Evolutionary conservation across 2,329 filamentous ascomycete species (phyloP).

Genomic region (Aspergillus sp.): DNA sequence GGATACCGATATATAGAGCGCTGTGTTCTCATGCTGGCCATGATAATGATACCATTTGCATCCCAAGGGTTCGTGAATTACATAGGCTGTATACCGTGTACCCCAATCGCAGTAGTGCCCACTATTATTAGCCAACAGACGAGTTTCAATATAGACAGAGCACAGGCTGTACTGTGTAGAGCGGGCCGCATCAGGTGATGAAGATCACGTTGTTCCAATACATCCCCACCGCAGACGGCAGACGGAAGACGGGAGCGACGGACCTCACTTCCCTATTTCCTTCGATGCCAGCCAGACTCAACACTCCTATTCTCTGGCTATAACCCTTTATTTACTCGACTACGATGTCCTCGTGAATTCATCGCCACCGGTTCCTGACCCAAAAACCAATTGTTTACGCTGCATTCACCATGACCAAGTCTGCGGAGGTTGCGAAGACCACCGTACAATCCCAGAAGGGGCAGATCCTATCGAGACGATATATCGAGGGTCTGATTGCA

Average conservation of each 20-base stretch:
- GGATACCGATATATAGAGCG: no score
- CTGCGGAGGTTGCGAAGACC: constrained; percentile 1
- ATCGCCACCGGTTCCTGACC: not conserved
- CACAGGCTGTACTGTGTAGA: not conserved
- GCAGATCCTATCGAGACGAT: constrained; percentile 50
- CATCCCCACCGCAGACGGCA: not conserved
- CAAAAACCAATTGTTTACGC: not conserved
- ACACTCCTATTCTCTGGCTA: not conserved
- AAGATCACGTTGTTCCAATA: constrained; percentile 4
- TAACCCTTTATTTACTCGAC: not conserved
- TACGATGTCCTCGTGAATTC: not conserved
- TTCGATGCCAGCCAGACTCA: not conserved
- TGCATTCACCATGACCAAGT: constrained; percentile 15
- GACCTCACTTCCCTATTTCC: not conserved
- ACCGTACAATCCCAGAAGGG: constrained; percentile 35
- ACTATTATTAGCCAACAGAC: no score
- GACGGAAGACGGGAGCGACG: not conserved
- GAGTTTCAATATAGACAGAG: no score
- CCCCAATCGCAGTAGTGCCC: no score
- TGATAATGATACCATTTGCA: no score
- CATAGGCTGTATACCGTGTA: no score
- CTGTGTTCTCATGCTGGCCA: no score
- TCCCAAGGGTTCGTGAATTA: no score
- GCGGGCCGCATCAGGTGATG: not conserved
- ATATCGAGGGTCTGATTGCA: constrained; percentile 77